Base-by-base conservation (phyloP, 2,329 filamentous ascomycete species). In the Alternaria brassicae region DNA sequence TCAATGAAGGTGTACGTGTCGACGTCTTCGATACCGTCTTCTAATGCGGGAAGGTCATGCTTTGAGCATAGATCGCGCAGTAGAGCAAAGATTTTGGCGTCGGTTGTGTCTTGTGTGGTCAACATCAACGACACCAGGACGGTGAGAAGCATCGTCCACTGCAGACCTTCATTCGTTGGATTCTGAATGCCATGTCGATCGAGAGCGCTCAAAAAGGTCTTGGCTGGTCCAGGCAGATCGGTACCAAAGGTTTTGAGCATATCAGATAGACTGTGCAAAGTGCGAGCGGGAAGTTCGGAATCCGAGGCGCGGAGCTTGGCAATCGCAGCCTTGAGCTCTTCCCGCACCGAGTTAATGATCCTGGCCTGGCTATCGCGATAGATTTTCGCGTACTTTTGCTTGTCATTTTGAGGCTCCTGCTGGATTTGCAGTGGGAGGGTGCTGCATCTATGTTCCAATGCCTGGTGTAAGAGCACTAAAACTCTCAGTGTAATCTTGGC, bases 341-440 rank as follows among this genome's bases (percentile, higher is more conserved):
- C 13, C 5, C 65, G 62, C 4, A 74, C 65, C 7, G 63, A 56
- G 39, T 73, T 63, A 19, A 77, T 65, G 50, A 75, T 69, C 3
- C 56, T 66, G 2, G 70, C 69, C 65, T 83, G 81, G 6, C 78
- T 72, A 42, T 78, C 71, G 19, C 81, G 77, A 62, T 82, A 83
- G 6, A 80, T 77, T 36, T 73, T 74, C 2, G 80, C 80, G 44
- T 77, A 77, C 25, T 62, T 68, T 66, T 82, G 81, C 54, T 75
- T 80, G 3, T 65, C 44, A 60, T 80, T 82, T 3, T 45, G 45
- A 4, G 63, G 63, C 3, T 47, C 12, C 2, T 32, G 34, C 2
- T 53, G 9, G 5, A 60, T 21, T 4, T 37, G 25, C 1, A 68
- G 56, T 1, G 70, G 68, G 1, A 75, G 66, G 13, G 49, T 61